These are phyloP conservation scores for Alternaria angustiovoidea DNA, from an alignment of 2,329 filamentous ascomycete genomes.

Conservation along the genomic window DNA sequence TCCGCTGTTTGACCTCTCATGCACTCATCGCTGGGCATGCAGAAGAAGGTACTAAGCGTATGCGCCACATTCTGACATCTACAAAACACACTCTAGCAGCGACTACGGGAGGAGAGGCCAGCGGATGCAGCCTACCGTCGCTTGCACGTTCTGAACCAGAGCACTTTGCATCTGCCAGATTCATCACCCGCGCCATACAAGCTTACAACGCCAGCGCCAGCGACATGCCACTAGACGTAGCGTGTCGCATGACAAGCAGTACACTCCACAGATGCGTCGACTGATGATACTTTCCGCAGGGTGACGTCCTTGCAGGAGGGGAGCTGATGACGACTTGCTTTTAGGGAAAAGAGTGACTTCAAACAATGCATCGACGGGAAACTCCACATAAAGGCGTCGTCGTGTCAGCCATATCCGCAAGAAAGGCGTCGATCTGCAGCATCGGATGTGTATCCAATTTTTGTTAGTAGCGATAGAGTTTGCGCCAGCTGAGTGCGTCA, in stretches of 20 bases:
- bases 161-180: constrained; percentile 34
- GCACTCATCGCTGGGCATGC: constrained; percentile 20
- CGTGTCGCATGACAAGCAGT: constrained; percentile 27
- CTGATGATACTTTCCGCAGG: constrained; percentile 27
- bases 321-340: constrained; percentile 21
- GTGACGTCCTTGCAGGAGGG: constrained; percentile 19
- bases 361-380: constrained; percentile 17
- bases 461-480: constrained; percentile 18
- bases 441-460: constrained; percentile 25
- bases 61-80: constrained; percentile 5
- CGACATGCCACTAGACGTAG: constrained; percentile 27
- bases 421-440: constrained; percentile 41
- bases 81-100: constrained; percentile 14
- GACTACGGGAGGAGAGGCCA: constrained; percentile 19
- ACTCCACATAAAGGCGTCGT: constrained; percentile 25
- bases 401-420: constrained; percentile 45
- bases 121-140: constrained; percentile 31
- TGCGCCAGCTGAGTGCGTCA: constrained; percentile 18
- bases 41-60: not conserved
- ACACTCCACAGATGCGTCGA: constrained; percentile 21
- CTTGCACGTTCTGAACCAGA: constrained; percentile 21
- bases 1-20: constrained; percentile 38
- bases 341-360: constrained; percentile 14
- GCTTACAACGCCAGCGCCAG: constrained; percentile 22
- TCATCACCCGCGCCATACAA: constrained; percentile 31